These are phyloP conservation scores for Sarcocystis neurona DNA, from an alignment of 169 alveolate genomes.

Conservation along the genomic window DNA sequence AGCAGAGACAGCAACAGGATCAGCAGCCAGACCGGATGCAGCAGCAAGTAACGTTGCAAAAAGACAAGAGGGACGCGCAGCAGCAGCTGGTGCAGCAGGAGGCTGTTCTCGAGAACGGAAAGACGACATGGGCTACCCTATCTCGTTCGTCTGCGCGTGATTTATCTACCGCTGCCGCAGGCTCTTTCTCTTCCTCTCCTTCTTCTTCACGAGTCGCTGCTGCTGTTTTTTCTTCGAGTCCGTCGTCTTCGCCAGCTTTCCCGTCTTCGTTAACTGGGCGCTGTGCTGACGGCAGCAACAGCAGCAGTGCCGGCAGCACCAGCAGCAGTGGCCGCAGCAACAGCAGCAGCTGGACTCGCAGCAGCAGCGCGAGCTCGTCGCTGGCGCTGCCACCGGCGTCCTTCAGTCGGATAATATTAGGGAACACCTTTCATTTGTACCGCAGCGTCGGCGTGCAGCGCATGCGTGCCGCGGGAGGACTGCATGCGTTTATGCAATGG, in stretches of 20 bases:
- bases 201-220: background rate
- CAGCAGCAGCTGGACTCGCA: background rate
- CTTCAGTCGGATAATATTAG: slow-evolving; percentile 82
- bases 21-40: background rate
- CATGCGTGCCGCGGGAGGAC: slow-evolving; percentile 89
- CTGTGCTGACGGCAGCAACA: background rate
- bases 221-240: background rate
- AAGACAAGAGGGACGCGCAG: background rate
- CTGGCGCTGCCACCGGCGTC: slow-evolving; percentile 19
- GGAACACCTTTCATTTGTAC: slow-evolving; percentile 97
- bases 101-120: background rate
- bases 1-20: too few species aligned
- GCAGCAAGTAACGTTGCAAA: background rate
- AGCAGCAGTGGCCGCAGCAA: background rate
- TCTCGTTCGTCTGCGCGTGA: background rate
- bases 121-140: background rate
- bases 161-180: background rate
- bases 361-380: background rate
- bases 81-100: background rate
- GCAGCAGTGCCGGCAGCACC: background rate
- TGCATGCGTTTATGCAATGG: slow-evolving; percentile 94
- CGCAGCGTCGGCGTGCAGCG: slow-evolving; percentile 93
- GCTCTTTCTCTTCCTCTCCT: background rate
- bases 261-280: background rate
- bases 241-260: background rate